Evolutionary conservation across 208 protist species (phyloP).

Genomic region (Phytomonas francai): DNA sequence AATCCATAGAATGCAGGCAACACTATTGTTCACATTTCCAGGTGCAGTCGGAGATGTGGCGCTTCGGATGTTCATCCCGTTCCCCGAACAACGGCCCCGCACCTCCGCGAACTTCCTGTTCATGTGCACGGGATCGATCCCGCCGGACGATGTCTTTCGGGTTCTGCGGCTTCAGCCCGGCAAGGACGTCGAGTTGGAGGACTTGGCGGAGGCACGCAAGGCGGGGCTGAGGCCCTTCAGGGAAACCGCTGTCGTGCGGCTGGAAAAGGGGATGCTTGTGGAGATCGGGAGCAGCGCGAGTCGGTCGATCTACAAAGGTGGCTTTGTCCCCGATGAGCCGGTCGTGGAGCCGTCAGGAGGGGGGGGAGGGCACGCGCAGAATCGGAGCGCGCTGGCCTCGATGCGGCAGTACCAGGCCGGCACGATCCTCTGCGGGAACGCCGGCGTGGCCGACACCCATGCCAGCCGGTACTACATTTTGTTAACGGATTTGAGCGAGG

Average conservation of each 20-base stretch:
- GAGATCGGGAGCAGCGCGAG: conserved; percentile 82
- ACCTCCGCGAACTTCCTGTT: conserved; percentile 60
- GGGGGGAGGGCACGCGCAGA: conserved; percentile 1
- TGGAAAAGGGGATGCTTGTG: conserved; percentile 50
- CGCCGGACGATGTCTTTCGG: conserved; percentile 23
- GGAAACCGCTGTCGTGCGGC: conserved; percentile 48
- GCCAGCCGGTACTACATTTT: conserved; percentile 77
- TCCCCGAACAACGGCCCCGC: conserved; percentile 41
- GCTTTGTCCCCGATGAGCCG: conserved; percentile 54
- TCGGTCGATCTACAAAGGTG: conserved; percentile 72
- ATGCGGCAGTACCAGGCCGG: conserved; percentile 48
- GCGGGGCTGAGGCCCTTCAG: conserved; percentile 42
- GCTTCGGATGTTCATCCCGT: conserved; percentile 35
- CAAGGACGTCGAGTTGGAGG: background rate
- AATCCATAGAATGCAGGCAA: conserved; percentile 41
- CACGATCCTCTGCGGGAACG: conserved; percentile 53
- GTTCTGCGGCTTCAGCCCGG: conserved; percentile 14
- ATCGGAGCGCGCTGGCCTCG: conserved; percentile 18
- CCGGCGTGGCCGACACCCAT: conserved; percentile 58
- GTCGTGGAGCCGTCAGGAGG: conserved; percentile 16
- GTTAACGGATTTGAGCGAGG: conserved; percentile 22
- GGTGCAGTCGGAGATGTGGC: conserved; percentile 23
- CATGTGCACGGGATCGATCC: conserved; percentile 53
- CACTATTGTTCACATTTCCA: conserved; percentile 62
- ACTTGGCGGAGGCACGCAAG: conserved; percentile 20